Evolutionary conservation across 2,329 filamentous ascomycete genomes (phyloP).

Genomic region (Pestalotiopsis fici): DNA sequence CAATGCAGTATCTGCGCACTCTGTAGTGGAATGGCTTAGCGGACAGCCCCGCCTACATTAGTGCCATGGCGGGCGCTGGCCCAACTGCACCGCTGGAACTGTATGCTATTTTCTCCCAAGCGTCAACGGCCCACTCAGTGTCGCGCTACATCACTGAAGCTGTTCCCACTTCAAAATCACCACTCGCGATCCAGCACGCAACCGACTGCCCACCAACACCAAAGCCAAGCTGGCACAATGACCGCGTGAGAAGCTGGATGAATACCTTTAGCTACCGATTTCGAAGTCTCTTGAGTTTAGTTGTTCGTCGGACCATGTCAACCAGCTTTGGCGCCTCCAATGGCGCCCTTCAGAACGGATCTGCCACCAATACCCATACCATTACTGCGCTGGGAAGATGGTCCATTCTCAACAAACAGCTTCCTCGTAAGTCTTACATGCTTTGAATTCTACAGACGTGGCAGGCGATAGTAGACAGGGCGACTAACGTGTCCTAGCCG

Average conservation of each 20-base stretch:
- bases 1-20: too few relatives aligned
- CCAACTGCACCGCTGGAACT: background rate
- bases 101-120: background rate
- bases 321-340: slow-evolving; percentile 15
- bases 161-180: background rate
- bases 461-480: background rate
- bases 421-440: slow-evolving; percentile 48
- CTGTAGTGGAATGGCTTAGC: too few relatives aligned
- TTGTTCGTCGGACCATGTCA: slow-evolving; percentile 25
- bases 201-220: background rate
- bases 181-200: background rate
- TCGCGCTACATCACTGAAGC: background rate
- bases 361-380: slow-evolving; percentile 43
- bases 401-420: slow-evolving; percentile 74
- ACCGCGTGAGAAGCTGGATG: background rate
- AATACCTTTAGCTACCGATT: background rate
- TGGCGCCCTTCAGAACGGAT: slow-evolving; percentile 16
- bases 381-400: slow-evolving; percentile 79
- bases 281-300: slow-evolving; percentile 8
- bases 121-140: background rate
- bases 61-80: background rate
- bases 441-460: background rate
- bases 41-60: too few relatives aligned
- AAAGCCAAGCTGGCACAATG: background rate
- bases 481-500: slow-evolving; percentile 39